Conservation (phyloP, 495 filamentous ascomycete genomes). For the Chaetomium tenue region DNA sequence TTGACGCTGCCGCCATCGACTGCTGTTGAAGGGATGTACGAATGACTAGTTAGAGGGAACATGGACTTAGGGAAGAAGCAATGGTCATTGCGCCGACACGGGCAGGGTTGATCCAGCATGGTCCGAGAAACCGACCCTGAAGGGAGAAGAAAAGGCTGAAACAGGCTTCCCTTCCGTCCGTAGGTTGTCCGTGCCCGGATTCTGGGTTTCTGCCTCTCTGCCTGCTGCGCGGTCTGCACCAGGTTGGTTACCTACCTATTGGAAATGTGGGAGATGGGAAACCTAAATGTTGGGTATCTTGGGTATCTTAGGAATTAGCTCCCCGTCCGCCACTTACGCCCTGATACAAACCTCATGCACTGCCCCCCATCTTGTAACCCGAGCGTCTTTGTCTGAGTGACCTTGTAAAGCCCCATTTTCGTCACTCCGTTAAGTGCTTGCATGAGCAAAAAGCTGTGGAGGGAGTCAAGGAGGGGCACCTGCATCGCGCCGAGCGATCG, state of each 20-base stretch:
- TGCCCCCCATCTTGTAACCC: not conserved
- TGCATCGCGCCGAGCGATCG: constrained; percentile 17
- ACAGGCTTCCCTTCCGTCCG: not conserved
- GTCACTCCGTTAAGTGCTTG: constrained; percentile 28
- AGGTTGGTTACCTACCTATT: constrained; percentile 6
- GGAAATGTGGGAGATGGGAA: not conserved
- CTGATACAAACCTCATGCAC: not conserved
- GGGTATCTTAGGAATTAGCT: not conserved
- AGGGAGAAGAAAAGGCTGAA: constrained; percentile 17
- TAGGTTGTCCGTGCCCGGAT: not conserved
- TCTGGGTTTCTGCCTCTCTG: not conserved
- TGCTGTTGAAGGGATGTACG: not conserved
- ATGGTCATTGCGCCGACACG: not conserved
- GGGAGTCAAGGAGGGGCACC: constrained; percentile 21
- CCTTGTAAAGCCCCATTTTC: constrained; percentile 14
- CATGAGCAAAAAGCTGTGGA: constrained; percentile 24
- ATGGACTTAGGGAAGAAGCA: not conserved
- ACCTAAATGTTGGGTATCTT: too few species aligned
- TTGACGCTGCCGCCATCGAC: not conserved
- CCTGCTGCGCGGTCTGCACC: not conserved
- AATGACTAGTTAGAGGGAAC: too few species aligned
- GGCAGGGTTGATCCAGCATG: constrained; percentile 5
- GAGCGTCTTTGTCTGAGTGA: not conserved
- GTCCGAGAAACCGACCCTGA: not conserved
- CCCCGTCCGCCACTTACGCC: not conserved